Percentiles rank a stretch among this genome's conserved stretches.
These are phyloP conservation scores for Pseudogymnoascus sp. DNA, from an alignment of 2,329 filamentous ascomycete genomes.

Conservation along the genomic window DNA sequence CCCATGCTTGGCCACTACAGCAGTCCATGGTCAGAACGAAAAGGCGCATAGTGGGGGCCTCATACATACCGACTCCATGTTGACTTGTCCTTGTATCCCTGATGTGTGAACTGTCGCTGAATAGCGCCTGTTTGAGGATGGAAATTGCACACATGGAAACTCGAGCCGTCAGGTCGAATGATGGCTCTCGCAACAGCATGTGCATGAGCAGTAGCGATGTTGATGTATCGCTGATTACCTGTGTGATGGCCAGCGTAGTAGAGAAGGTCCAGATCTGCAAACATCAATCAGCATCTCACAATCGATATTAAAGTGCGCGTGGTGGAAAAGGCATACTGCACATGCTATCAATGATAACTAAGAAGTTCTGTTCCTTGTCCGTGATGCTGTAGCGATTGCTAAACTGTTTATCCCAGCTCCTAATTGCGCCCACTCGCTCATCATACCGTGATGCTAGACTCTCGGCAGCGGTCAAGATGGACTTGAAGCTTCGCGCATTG, in stretches of 20 bases:
- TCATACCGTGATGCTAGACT: constrained; percentile 14
- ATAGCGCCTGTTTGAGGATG: constrained; percentile 16
- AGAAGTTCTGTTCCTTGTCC: constrained; percentile 20
- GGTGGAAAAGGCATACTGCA: constrained; percentile 19
- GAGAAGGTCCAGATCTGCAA: constrained; percentile 27
- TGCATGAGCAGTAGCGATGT: not conserved
- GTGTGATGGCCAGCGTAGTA: constrained; percentile 32
- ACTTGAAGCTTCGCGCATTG: constrained; percentile 15
- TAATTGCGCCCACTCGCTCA: constrained; percentile 16
- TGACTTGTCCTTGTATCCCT: constrained; percentile 20
- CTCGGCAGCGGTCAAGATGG: constrained; percentile 24
- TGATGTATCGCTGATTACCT: constrained; percentile 17
- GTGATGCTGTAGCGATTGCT: constrained; percentile 15
- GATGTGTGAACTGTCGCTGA: constrained; percentile 19
- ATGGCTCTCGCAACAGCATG: not conserved
- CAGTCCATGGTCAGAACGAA: not conserved
- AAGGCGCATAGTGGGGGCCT: not conserved
- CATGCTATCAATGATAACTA: constrained; percentile 30
- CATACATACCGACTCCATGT: constrained; percentile 17
- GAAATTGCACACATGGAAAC: constrained; percentile 22
- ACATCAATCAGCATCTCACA: not conserved
- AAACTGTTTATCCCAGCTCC: constrained; percentile 34
- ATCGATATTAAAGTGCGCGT: not conserved
- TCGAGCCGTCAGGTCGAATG: constrained; percentile 15
- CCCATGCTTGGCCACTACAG: constrained; percentile 14